Base-by-base conservation (phyloP, 1,139 yeast genomes). In the Pichia sp. region DNA sequence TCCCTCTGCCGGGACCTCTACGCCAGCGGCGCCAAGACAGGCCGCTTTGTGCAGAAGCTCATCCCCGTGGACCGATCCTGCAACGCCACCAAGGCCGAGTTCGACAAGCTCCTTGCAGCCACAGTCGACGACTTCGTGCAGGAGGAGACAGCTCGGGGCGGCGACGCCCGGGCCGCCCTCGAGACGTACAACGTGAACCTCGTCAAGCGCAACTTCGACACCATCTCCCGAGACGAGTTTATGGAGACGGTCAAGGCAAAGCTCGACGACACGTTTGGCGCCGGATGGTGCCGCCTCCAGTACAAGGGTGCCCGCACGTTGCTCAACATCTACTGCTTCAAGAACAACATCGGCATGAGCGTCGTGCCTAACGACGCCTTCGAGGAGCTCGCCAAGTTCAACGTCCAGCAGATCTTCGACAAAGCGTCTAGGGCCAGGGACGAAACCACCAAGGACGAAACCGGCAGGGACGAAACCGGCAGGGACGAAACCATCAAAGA, bases 301-400 rank as follows among this genome's bases (percentile, higher is more conserved):
- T 77, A 93, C 69, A 89, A 90, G 63, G 73, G 83, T 19, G 90
- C 83, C 65, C 96, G 90, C 56, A 85, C 85, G 64, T 74, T 93
- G 63, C 81, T 93, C 51, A 67, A 93, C 57, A 87, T 93, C 2
- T 97, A 90, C 67, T 88, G 97, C 66, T 93, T 85, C 72, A 92
- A 90, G 68, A 86, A 81, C 58, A 86, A 84, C 64, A 79, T 88
- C 48, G 96, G 96, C 3, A 84, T 87, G 81, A 79, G 90, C 66
- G 92, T 90, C 16, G 90, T 87, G 5, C 79, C 80, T 50, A 63
- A 63, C n/a, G 40, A 47, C 3, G 78, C 80, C 58, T 89, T 80
- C 65, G 83, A 84, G 45, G 69, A 71, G 56, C 70, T 76, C 55
- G 79, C 76, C 59, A 79, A 80, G 65, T 84, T 74, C 68, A 85